These are phyloP conservation scores for Physcia stellaris DNA, from an alignment of 495 filamentous ascomycete species.

Conservation along the genomic window DNA sequence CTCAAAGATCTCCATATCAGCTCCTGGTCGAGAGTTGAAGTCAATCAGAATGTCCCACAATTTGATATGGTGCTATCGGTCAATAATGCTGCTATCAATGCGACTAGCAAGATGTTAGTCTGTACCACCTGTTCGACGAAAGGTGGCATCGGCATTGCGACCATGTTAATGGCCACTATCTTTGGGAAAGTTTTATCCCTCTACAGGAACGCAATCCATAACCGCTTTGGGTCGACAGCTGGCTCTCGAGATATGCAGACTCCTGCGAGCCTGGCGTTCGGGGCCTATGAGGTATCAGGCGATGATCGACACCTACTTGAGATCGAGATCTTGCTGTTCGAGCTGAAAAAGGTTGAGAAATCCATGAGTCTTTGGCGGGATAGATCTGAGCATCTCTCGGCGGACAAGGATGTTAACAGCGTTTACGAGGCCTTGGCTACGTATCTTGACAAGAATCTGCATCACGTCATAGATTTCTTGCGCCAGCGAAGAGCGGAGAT, in stretches of 20 bases:
- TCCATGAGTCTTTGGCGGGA: slow-evolving; percentile 29
- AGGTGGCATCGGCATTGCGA: slow-evolving; percentile 25
- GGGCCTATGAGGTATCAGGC: slow-evolving; percentile 27
- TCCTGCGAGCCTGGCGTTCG: slow-evolving; percentile 24
- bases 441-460: slow-evolving; percentile 27
- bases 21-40: slow-evolving; percentile 18
- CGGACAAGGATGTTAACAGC: slow-evolving; percentile 18
- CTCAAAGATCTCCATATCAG: slow-evolving; percentile 32
- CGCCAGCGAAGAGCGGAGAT: slow-evolving; percentile 5
- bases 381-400: slow-evolving; percentile 24
- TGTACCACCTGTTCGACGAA: slow-evolving; percentile 18
- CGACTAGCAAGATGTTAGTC: slow-evolving; percentile 30
- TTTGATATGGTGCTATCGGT: slow-evolving; percentile 31
- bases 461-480: slow-evolving; percentile 12
- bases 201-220: slow-evolving; percentile 27
- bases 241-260: slow-evolving; percentile 19
- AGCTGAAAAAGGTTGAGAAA: slow-evolving; percentile 31
- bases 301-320: slow-evolving; percentile 31
- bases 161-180: slow-evolving; percentile 34
- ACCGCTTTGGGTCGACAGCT: slow-evolving; percentile 16
- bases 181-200: slow-evolving; percentile 33
- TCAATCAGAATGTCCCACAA: slow-evolving; percentile 14
- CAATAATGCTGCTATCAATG: slow-evolving; percentile 34
- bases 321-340: slow-evolving; percentile 31
- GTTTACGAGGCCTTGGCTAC: slow-evolving; percentile 28